Conservation (phyloP, 177 flowering plant species). For the Vitis hybrid region DNA sequence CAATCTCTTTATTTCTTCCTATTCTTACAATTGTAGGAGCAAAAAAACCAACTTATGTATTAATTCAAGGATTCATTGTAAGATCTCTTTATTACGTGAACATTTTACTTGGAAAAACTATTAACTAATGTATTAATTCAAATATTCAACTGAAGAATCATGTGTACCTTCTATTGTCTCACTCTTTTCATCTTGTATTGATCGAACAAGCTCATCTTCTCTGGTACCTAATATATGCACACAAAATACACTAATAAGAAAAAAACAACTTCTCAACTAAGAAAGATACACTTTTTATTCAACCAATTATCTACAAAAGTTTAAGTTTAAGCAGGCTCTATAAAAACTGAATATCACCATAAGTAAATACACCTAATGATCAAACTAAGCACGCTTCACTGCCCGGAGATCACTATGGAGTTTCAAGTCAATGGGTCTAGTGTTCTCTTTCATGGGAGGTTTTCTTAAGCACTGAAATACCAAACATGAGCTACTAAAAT, state of each 20-base stretch:
- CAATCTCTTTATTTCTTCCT: conserved; percentile 78
- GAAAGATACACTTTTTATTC: too few species aligned
- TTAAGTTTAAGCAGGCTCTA: too few species aligned
- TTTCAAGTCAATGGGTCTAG: conserved; percentile 65
- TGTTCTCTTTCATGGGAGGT: conserved; percentile 81
- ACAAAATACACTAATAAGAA: neutral
- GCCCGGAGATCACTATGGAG: conserved; percentile 85
- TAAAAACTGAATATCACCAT: too few species aligned
- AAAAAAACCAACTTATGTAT: neutral
- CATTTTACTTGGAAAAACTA: neutral
- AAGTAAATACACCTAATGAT: conserved; percentile 52
- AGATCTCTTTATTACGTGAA: too few species aligned
- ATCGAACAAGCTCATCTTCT: conserved; percentile 66
- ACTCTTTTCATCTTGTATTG: conserved; percentile 79
- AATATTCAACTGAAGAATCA: neutral
- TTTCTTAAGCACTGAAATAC: conserved; percentile 58
- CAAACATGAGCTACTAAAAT: neutral
- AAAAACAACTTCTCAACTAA: too few species aligned
- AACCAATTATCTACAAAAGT: too few species aligned
- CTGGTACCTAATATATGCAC: conserved; percentile 57
- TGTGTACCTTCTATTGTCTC: conserved; percentile 66
- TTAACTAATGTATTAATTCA: neutral
- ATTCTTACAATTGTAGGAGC: conserved; percentile 64
- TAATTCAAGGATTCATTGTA: too few species aligned
- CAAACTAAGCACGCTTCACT: conserved; percentile 90